phyloP scores from a whole-genome alignment of 2,329 filamentous ascomycete genomes.

The Arthrinium puccinioides region DNA sequence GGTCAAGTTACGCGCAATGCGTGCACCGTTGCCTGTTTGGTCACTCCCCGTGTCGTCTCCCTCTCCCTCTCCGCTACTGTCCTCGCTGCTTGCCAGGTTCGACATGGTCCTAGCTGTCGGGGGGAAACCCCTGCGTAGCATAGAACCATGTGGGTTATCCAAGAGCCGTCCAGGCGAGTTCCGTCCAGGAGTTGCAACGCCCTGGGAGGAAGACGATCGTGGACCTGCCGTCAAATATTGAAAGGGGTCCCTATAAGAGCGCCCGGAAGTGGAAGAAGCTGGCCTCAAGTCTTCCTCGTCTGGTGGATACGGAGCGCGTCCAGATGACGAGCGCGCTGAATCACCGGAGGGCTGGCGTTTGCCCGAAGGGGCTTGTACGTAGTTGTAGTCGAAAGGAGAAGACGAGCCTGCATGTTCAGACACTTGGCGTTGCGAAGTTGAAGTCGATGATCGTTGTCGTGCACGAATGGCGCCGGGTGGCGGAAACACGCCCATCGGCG shows the following conservation, averaged over 20 bases:
- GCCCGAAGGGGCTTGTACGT: constrained; percentile 26
- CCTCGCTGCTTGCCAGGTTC: constrained; percentile 26
- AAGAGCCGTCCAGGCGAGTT: constrained; percentile 27
- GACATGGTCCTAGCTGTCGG: constrained; percentile 25
- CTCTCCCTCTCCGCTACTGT: constrained; percentile 25
- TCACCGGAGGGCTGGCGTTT: constrained; percentile 42
- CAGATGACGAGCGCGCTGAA: constrained; percentile 23
- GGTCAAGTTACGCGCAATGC: constrained; percentile 20
- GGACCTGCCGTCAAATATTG: constrained; percentile 43
- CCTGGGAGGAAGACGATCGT: constrained; percentile 23
- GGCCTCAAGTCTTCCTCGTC: constrained; percentile 25
- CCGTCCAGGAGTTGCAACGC: constrained; percentile 26
- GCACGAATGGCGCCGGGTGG: constrained; percentile 34
- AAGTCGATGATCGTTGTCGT: constrained; percentile 34
- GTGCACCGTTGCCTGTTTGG: constrained; percentile 11
- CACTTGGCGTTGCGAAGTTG: constrained; percentile 29
- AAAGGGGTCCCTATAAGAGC: constrained; percentile 37
- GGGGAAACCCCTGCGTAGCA: constrained; percentile 14
- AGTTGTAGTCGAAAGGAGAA: constrained; percentile 39
- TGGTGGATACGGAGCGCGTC: constrained; percentile 20
- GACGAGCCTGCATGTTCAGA: constrained; percentile 30
- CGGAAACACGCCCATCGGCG: constrained; percentile 45
- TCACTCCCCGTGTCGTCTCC: constrained; percentile 22
- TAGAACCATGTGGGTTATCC: constrained; percentile 13
- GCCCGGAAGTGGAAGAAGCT: constrained; percentile 19